Evolutionary conservation across 805 yeast species (phyloP).

Genomic region (Saturnispora diversa): DNA sequence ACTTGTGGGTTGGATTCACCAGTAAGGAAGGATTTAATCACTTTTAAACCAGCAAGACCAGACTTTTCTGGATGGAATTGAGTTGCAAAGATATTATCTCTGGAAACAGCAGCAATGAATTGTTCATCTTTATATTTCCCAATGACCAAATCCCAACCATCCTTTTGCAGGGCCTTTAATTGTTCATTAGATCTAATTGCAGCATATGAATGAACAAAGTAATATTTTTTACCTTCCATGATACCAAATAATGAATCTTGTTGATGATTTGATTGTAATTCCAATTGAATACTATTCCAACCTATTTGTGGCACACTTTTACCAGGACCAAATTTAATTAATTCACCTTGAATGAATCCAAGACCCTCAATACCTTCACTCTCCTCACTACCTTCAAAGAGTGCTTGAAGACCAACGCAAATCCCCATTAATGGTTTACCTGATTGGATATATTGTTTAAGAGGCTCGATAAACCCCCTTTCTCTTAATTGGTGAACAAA

Average conservation of each 20-base stretch:
- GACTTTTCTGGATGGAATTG: conserved; percentile 99
- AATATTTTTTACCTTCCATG: conserved; percentile 62
- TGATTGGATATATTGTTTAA: conserved; percentile 56
- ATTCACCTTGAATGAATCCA: conserved; percentile 43
- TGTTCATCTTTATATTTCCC: conserved; percentile 69
- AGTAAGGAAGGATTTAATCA: conserved; percentile 64
- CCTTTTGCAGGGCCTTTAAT: conserved; percentile 25
- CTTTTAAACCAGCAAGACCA: conserved; percentile 78
- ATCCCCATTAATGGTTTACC: conserved; percentile 93
- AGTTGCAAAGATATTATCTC: conserved; percentile 81
- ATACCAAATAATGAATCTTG: conserved; percentile 48
- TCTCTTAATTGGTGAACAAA: conserved; percentile 63
- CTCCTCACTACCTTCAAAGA: conserved; percentile 72
- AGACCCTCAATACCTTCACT: conserved; percentile 53
- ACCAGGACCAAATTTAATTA: conserved; percentile 53
- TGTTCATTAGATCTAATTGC: conserved; percentile 39
- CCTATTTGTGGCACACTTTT: conserved; percentile 97
- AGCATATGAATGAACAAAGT: conserved; percentile 94
- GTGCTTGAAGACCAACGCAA: conserved; percentile 91
- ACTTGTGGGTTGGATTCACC: conserved; percentile 28
- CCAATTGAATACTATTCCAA: conserved; percentile 53
- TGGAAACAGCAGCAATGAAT: conserved; percentile 75
- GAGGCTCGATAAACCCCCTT: conserved; percentile 57
- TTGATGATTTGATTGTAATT: conserved; percentile 12
- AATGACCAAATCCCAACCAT: conserved; percentile 63